phyloP scores from a whole-genome alignment of 345 rosid species.

The Eucalyptus marginata region DNA sequence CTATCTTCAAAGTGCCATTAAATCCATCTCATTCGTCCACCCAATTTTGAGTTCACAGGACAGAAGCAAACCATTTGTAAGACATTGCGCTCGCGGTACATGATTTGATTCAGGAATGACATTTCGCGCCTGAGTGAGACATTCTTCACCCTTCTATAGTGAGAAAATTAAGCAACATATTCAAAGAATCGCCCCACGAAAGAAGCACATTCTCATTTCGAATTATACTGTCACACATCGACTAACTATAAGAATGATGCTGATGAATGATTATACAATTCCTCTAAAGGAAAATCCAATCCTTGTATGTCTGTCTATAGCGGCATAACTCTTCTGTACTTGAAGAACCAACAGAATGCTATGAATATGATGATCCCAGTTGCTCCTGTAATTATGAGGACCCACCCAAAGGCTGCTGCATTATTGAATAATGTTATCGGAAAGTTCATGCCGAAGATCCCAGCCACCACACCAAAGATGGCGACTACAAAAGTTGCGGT shows the following conservation, averaged over 20 bases:
- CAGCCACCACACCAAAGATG: conserved; percentile 94
- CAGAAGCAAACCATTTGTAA: background rate
- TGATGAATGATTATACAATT: background rate
- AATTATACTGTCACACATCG: background rate
- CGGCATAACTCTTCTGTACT: conserved; percentile 85
- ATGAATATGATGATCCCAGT: conserved; percentile 50
- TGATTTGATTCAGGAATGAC: background rate
- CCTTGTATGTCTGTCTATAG: conserved; percentile 11
- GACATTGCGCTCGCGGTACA: background rate
- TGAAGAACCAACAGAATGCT: conserved; percentile 88
- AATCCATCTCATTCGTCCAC: background rate
- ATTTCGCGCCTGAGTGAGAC: background rate
- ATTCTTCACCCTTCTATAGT: background rate
- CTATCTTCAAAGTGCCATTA: background rate
- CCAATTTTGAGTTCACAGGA: background rate
- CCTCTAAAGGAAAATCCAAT: background rate
- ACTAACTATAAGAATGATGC: background rate
- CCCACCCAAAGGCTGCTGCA: conserved; percentile 79
- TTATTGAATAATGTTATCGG: conserved; percentile 53
- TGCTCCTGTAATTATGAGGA: conserved; percentile 60
- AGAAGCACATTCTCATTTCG: background rate
- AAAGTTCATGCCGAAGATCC: conserved; percentile 95
- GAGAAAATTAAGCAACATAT: background rate
- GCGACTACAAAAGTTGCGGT: conserved; percentile 94
- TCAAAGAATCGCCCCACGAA: background rate